A percentile compares a stretch with the other conserved stretches of the same genome.
phyloP scores from a whole-genome alignment of 257 asterid species.

The Solanum ossicruentum region DNA sequence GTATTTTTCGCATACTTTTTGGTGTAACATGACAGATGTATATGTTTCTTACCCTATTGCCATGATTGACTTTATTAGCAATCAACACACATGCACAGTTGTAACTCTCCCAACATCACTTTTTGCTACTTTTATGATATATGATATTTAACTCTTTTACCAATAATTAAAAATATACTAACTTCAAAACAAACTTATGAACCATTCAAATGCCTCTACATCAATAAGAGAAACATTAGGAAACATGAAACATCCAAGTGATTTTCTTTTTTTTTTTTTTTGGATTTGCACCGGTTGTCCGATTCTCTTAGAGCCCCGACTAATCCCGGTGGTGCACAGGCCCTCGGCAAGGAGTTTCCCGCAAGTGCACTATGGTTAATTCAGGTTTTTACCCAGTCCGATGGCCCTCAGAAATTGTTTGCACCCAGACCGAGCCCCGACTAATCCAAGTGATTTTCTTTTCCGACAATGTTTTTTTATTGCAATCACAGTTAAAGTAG shows the following conservation, averaged over 20 bases:
- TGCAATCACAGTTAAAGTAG: background rate
- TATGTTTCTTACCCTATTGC: background rate
- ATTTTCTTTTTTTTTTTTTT: background rate
- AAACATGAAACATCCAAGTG: background rate
- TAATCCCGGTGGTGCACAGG: too few species aligned
- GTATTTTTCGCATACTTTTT: background rate
- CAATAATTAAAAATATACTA: background rate
- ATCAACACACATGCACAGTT: background rate
- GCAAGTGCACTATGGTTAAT: too few species aligned
- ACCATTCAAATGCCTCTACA: background rate
- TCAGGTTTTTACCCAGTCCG: too few species aligned
- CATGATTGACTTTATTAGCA: background rate
- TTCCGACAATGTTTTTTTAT: background rate
- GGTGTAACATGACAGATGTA: background rate
- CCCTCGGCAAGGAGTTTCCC: too few species aligned
- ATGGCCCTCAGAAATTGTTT: too few species aligned
- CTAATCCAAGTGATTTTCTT: too few species aligned
- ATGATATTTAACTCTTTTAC: background rate
- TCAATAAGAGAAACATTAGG: background rate
- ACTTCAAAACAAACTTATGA: background rate
- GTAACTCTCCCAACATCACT: background rate
- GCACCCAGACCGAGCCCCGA: too few species aligned
- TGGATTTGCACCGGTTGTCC: too few species aligned
- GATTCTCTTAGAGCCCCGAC: too few species aligned
- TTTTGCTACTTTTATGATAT: background rate